Evolutionary conservation across 495 filamentous ascomycete genomes (phyloP).

Genomic region (Staphylotrichum tortipilum): DNA sequence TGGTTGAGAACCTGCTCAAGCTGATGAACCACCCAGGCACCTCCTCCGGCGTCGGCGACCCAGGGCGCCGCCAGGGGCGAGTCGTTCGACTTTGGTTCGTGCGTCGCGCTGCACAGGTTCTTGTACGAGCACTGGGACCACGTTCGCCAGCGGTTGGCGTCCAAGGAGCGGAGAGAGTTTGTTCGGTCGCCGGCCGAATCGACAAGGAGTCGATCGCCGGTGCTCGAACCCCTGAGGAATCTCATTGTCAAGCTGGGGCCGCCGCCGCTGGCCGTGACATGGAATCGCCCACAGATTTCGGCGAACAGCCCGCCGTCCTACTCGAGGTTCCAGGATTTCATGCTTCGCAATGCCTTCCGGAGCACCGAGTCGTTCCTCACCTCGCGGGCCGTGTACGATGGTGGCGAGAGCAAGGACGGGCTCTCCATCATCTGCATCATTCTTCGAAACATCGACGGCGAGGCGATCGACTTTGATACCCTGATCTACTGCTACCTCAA

Average conservation of each 20-base stretch:
- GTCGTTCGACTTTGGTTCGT: slow-evolving; percentile 59
- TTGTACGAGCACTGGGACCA: slow-evolving; percentile 62
- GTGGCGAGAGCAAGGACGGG: slow-evolving; percentile 60
- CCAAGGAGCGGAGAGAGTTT: slow-evolving; percentile 45
- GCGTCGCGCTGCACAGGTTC: slow-evolving; percentile 56
- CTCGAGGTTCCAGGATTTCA: slow-evolving; percentile 60
- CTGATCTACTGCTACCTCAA: slow-evolving; percentile 57
- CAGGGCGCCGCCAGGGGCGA: slow-evolving; percentile 33
- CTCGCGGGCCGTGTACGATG: slow-evolving; percentile 55
- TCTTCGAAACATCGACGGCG: slow-evolving; percentile 52
- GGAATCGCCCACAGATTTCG: slow-evolving; percentile 52
- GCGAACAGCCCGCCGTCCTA: slow-evolving; percentile 51
- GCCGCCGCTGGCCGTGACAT: slow-evolving; percentile 54
- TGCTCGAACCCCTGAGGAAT: slow-evolving; percentile 44
- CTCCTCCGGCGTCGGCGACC: slow-evolving; percentile 25
- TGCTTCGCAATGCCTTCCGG: slow-evolving; percentile 56
- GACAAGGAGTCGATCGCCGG: slow-evolving; percentile 35
- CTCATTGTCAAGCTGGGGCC: slow-evolving; percentile 55
- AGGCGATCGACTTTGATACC: slow-evolving; percentile 51
- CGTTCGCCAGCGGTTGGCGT: slow-evolving; percentile 52
- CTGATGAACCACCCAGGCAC: slow-evolving; percentile 21
- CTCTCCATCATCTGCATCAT: slow-evolving; percentile 59
- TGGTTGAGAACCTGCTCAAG: neutral
- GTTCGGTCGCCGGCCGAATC: slow-evolving; percentile 44
- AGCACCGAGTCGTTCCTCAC: slow-evolving; percentile 52